Evolutionary conservation across 2,329 filamentous ascomycete species (phyloP), one percentile per base, ranked within the genome.

Genomic region (Apiospora hydei): DNA sequence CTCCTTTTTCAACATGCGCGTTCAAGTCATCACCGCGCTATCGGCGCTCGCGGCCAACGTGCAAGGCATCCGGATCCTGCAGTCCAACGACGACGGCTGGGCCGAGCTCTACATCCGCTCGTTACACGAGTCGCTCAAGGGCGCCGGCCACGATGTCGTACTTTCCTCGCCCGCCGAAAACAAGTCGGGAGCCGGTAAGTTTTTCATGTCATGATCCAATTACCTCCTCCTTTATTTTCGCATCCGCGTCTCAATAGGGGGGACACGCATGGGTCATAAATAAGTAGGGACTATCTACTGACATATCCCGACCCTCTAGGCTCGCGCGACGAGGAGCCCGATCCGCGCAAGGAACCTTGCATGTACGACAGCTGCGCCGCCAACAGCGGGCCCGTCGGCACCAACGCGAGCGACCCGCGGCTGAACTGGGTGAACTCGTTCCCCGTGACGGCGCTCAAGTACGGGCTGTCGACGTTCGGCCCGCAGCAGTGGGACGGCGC

Each of bases 11-110:
- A 30, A 18, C 8, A 72, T 72, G 71, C 71, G 71, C 41, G 34
- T 66, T n/a, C n/a, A 34, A 14, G 6, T 30, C 34, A 66, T 71
- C 24, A 47, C 69, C 46, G 24, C 66, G 38, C 41, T 66, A 43
- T 67, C 51, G 34, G 43, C 75, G 53, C 69, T 74, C 38, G 38
- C 74, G 14, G 75, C 71, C 24, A 34, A 41, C 46, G 75, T 71
- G 6, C 75, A 80, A 24, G 78, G 76, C 70, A 78, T 87, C 66
- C 89, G 89, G 75, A 88, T 92, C 77, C 78, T 94, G 70, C 89
- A 91, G 71, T 87, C 88, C 75, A 94, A 94, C 80, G 92, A 94
- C 75, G 92, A 94, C 78, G 92, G 92, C 46, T 94, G 92, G 92
- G 90, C 91, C 6, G 92, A 93, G 82, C 86, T 86, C 53, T 92